Evolutionary conservation across 441 rosid genomes (phyloP).

Genomic region (Populus trichocarpa): DNA sequence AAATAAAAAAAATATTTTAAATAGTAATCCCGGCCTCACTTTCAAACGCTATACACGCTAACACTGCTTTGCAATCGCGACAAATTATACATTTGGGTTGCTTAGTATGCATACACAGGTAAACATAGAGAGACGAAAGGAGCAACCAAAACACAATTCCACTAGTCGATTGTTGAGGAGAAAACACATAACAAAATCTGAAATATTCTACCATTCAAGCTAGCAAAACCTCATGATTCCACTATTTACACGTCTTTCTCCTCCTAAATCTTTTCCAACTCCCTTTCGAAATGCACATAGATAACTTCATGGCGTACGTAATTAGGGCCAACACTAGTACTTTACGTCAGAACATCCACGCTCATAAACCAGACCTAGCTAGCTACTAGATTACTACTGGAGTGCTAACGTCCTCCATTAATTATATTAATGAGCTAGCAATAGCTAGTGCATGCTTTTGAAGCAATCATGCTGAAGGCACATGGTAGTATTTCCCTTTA

Average conservation of each 20-base stretch:
- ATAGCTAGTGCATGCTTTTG: background rate
- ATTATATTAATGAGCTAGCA: background rate
- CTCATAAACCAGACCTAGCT: background rate
- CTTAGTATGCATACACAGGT: background rate
- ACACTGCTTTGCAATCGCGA: background rate
- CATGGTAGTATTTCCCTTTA: constrained; percentile 71
- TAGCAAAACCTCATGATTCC: background rate
- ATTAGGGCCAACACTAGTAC: background rate
- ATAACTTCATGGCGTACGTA: no score
- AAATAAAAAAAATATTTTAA: no score
- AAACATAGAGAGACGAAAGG: background rate
- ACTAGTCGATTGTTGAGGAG: background rate
- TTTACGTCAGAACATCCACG: background rate
- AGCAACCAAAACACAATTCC: background rate
- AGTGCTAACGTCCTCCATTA: background rate
- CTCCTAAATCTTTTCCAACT: background rate
- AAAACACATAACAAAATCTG: background rate
- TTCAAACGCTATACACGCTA: no score
- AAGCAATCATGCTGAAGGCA: constrained; percentile 47
- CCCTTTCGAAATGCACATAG: background rate
- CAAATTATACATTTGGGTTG: no score
- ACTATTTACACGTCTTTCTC: background rate
- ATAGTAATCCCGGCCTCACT: fast-evolving
- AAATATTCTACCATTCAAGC: background rate
- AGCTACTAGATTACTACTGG: background rate